phyloP scores from a whole-genome alignment of 805 yeast genomes.

The Yamadazyma kitorensis region DNA sequence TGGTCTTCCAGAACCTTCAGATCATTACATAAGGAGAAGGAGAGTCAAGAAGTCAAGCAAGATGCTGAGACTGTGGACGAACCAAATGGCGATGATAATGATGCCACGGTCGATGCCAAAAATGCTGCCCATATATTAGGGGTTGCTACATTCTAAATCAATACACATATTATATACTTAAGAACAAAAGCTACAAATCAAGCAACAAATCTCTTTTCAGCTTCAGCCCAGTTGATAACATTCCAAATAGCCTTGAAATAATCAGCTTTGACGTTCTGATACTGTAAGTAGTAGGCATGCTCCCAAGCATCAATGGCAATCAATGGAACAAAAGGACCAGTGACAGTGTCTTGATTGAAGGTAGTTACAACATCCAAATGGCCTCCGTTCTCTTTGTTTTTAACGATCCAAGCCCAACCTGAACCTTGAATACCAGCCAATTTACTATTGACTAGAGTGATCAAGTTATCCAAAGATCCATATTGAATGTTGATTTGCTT shows the following conservation, averaged over 20 bases:
- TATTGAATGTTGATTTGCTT: slow-evolving; percentile 60
- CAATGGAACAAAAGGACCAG: slow-evolving; percentile 66
- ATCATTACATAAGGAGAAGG: slow-evolving; percentile 29
- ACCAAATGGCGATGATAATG: slow-evolving; percentile 26
- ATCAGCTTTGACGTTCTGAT: slow-evolving; percentile 86
- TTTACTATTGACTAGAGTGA: slow-evolving; percentile 52
- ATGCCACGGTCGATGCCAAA: slow-evolving; percentile 59
- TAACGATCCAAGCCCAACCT: slow-evolving; percentile 92
- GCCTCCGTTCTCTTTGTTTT: slow-evolving; percentile 67
- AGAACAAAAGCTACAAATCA: background rate
- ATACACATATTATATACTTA: background rate
- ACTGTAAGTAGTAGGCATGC: slow-evolving; percentile 92
- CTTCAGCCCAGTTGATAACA: slow-evolving; percentile 91
- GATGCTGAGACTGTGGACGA: slow-evolving; percentile 14
- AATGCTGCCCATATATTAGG: slow-evolving; percentile 83
- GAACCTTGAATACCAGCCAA: slow-evolving; percentile 91
- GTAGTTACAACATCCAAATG: slow-evolving; percentile 72
- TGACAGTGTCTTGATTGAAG: slow-evolving; percentile 83
- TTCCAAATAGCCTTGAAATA: slow-evolving; percentile 94
- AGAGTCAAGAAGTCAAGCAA: slow-evolving; percentile 16
- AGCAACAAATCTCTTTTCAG: slow-evolving; percentile 66
- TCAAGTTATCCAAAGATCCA: slow-evolving; percentile 72
- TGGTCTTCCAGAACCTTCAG: slow-evolving; percentile 44
- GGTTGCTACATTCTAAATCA: slow-evolving; percentile 63
- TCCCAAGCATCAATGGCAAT: slow-evolving; percentile 96